These are phyloP conservation scores for Ichthyophthirius multifiliis DNA, from an alignment of 169 alveolate species.

Conservation along the genomic window DNA sequence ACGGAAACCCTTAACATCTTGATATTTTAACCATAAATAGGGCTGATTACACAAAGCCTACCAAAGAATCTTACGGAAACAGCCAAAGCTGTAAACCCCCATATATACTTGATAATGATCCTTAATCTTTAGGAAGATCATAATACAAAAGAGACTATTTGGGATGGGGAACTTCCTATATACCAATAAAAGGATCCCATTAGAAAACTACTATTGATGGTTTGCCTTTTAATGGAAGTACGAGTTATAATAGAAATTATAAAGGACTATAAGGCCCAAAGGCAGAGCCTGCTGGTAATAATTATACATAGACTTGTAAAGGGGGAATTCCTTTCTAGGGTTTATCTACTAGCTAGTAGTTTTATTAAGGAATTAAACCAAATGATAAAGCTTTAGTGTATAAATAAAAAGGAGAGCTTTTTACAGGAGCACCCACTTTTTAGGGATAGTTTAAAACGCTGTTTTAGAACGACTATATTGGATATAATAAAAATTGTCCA, in stretches of 20 bases:
- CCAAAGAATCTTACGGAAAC: not conserved
- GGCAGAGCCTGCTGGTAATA: not conserved
- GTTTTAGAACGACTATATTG: not conserved
- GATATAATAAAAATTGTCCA: not conserved
- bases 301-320: not conserved
- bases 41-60: not conserved
- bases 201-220: constrained; percentile 9
- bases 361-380: not conserved
- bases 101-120: not conserved
- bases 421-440: constrained; percentile 1
- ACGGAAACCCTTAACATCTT: not conserved
- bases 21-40: not conserved
- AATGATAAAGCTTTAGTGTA: not conserved
- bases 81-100: not conserved
- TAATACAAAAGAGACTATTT: not conserved
- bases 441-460: not conserved
- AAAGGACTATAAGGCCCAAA: not conserved
- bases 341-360: not conserved
- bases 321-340: not conserved
- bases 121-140: not conserved
- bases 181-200: not conserved
- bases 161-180: not conserved
- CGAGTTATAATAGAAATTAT: not conserved
- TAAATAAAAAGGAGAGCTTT: not conserved
- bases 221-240: not conserved